A percentile compares a stretch with the other conserved stretches of the same genome.
Evolutionary conservation across 2,329 filamentous ascomycete genomes (phyloP).

Genomic region (Thermoascus crustaceus): DNA sequence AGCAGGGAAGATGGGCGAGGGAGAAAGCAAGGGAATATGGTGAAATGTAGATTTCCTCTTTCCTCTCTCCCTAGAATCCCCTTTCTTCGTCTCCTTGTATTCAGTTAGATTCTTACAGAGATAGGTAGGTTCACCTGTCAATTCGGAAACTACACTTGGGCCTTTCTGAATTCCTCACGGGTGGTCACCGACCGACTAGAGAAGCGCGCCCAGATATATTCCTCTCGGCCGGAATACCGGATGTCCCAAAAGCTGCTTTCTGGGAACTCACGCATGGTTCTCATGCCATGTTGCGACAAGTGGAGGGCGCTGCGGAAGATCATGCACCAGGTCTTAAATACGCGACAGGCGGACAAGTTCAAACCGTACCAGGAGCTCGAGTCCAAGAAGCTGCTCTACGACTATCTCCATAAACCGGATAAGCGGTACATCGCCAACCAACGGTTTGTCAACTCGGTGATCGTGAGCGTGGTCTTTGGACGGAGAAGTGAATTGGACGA

Average conservation of each 20-base stretch:
- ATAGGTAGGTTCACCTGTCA: not conserved
- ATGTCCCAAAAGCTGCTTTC: not conserved
- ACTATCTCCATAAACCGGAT: not conserved
- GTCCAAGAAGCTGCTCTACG: not conserved
- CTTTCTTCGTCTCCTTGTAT: no score
- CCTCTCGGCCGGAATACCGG: not conserved
- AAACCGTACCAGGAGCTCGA: not conserved
- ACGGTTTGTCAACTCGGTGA: not conserved
- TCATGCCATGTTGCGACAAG: conserved; percentile 3
- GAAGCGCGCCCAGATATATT: not conserved
- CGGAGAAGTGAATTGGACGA: not conserved
- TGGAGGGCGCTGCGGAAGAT: conserved; percentile 4
- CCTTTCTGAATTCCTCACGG: not conserved
- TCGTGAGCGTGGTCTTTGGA: not conserved
- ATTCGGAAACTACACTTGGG: not conserved
- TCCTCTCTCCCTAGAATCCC: no score
- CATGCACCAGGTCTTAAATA: conserved; percentile 5
- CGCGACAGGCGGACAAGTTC: conserved; percentile 1
- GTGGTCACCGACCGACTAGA: not conserved
- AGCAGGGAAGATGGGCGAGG: not conserved
- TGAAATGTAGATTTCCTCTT: not conserved
- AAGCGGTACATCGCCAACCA: not conserved
- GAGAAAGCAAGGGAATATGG: not conserved
- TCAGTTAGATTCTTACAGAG: not conserved
- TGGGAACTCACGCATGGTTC: not conserved